Conservation (phyloP, 371 early-diverging fungal species). For the Mucor saturninus region DNA sequence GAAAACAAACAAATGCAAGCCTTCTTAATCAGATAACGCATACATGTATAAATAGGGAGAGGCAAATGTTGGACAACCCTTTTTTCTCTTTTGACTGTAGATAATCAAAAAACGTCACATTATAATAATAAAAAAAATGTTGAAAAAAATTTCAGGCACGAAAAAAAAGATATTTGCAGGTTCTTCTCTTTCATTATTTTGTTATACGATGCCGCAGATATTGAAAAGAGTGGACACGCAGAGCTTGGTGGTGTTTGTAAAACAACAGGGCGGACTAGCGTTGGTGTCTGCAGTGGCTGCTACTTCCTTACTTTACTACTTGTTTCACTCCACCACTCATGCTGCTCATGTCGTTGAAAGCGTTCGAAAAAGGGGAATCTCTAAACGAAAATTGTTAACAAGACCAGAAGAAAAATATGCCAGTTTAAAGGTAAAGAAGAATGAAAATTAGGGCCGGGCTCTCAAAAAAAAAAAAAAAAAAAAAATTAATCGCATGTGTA, state of each 20-base stretch:
- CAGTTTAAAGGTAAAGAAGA: constrained; percentile 23
- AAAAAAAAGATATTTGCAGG: constrained; percentile 17
- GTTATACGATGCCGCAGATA: constrained; percentile 17
- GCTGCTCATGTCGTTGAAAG: constrained; percentile 8
- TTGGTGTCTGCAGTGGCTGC: constrained; percentile 9
- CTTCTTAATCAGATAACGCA: too few species aligned
- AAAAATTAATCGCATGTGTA: not conserved
- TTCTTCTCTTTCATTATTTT: constrained; percentile 18
- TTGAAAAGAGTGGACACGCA: constrained; percentile 3
- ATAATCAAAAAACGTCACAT: constrained; percentile 5
- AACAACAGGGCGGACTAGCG: constrained; percentile 4
- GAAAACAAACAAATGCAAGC: constrained; percentile 1
- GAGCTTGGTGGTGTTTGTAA: not conserved
- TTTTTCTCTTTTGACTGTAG: not conserved
- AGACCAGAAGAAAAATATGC: constrained; percentile 32
- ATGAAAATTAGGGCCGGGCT: not conserved
- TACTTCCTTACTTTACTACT: constrained; percentile 15
- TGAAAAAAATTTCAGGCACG: constrained; percentile 21
- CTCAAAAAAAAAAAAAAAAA: not conserved
- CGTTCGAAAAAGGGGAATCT: constrained; percentile 8
- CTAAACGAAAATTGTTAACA: constrained; percentile 18
- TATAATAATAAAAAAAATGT: constrained; percentile 6
- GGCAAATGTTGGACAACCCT: not conserved
- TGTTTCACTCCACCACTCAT: not conserved
- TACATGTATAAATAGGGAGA: too few species aligned